A percentile compares a stretch with the other conserved stretches of the same genome.
Evolutionary conservation across 2,329 filamentous ascomycete genomes (phyloP).

Genomic region (Graphiopsis chlorocephala): DNA sequence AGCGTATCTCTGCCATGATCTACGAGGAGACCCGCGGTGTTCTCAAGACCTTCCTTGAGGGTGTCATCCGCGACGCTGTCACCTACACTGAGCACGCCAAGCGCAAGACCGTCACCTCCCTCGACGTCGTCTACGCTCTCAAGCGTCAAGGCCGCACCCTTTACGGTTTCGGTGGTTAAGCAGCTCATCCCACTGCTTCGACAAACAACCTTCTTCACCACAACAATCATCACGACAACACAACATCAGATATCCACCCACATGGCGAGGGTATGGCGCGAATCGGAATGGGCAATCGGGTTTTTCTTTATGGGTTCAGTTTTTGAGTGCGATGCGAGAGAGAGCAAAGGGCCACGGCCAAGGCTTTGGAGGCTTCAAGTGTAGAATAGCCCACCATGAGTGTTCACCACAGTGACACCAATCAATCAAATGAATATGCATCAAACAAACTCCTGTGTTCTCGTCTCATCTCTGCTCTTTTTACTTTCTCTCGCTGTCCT

Average conservation of each 20-base stretch:
- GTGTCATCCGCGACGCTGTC: slow-evolving; percentile 75
- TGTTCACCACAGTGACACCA: slow-evolving; percentile 11
- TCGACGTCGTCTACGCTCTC: slow-evolving; percentile 62
- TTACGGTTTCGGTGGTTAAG: slow-evolving; percentile 67
- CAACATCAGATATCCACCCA: slow-evolving; percentile 36
- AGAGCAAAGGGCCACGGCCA: slow-evolving; percentile 23
- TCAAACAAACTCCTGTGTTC: not conserved
- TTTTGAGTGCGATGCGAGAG: slow-evolving; percentile 32
- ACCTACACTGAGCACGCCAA: slow-evolving; percentile 83
- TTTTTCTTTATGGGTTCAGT: slow-evolving; percentile 24
- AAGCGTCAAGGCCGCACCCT: slow-evolving; percentile 65
- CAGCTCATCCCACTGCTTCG: slow-evolving; percentile 25
- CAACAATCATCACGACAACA: slow-evolving; percentile 23
- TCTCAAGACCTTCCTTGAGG: slow-evolving; percentile 79
- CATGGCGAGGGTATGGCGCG: slow-evolving; percentile 34
- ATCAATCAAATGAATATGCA: slow-evolving; percentile 16
- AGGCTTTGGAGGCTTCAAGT: slow-evolving; percentile 12
- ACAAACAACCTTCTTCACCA: slow-evolving; percentile 18
- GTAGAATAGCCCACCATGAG: slow-evolving; percentile 21
- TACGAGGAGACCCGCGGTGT: slow-evolving; percentile 81
- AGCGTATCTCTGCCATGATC: slow-evolving; percentile 98
- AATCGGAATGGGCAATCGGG: slow-evolving; percentile 22
- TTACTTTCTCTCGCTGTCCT: not conserved
- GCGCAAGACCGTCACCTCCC: slow-evolving; percentile 67
- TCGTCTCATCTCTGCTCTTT: not conserved